These are phyloP conservation scores for Phytophthora melonis DNA, from an alignment of 352 stramenopile genomes.

Conservation along the genomic window DNA sequence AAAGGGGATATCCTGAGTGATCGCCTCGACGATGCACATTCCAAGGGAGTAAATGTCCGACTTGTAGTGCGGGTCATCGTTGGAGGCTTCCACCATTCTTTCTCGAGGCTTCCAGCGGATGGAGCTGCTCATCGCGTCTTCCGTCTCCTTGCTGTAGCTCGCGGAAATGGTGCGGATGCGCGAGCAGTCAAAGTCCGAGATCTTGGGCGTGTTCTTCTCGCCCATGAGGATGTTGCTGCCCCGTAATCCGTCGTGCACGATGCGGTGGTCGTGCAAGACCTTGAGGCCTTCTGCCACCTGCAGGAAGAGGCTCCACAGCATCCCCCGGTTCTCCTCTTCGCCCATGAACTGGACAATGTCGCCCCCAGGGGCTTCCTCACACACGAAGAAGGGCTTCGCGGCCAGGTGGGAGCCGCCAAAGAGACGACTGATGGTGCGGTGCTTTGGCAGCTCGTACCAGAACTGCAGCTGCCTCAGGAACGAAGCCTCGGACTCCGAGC, in stretches of 20 bases:
- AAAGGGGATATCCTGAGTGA: conserved; percentile 22
- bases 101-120: conserved; percentile 36
- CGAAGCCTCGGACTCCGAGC: background rate
- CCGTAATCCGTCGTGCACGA: conserved; percentile 83
- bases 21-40: conserved; percentile 46
- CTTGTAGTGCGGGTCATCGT: conserved; percentile 4
- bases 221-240: conserved; percentile 78
- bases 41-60: conserved; percentile 45
- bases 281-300: conserved; percentile 47
- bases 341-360: conserved; percentile 31
- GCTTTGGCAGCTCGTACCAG: conserved; percentile 35
- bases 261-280: conserved; percentile 58
- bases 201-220: conserved; percentile 30
- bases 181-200: conserved; percentile 32
- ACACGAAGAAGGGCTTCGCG: conserved; percentile 27
- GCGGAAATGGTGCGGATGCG: conserved; percentile 14
- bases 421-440: conserved; percentile 38
- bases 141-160: background rate
- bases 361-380: conserved; percentile 28
- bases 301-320: conserved; percentile 33
- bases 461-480: conserved; percentile 38
- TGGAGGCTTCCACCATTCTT: conserved; percentile 1
- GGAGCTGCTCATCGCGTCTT: background rate
- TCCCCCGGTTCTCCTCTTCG: background rate
- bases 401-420: conserved; percentile 44